Conservation (phyloP, 2,329 filamentous ascomycete species). For the Penicillium sclerotiorum region DNA sequence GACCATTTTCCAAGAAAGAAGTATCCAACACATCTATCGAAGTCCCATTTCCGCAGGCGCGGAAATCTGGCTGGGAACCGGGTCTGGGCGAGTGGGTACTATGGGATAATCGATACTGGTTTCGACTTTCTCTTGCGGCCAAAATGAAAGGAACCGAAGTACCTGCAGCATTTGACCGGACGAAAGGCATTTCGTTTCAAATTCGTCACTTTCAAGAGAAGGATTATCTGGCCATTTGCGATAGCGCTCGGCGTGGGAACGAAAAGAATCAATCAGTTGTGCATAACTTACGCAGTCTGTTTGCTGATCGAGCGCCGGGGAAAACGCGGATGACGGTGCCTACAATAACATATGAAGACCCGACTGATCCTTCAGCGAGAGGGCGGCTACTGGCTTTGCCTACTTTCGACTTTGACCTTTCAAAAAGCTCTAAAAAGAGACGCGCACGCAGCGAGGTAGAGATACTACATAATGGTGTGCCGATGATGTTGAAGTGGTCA, state of each 20-base stretch:
- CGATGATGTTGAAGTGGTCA: slow-evolving; percentile 38
- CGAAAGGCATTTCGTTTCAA: slow-evolving; percentile 26
- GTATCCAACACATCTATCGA: slow-evolving; percentile 24
- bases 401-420: slow-evolving; percentile 31
- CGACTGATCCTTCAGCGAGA: not conserved
- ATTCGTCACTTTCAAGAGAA: slow-evolving; percentile 44
- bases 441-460: too few species aligned
- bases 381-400: slow-evolving; percentile 31
- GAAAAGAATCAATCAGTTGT: slow-evolving; percentile 1
- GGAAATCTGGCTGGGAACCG: not conserved
- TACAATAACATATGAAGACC: slow-evolving; percentile 27
- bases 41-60: slow-evolving; percentile 14
- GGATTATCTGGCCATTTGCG: slow-evolving; percentile 33
- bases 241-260: too few species aligned
- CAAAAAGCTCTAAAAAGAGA: too few species aligned
- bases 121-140: slow-evolving; percentile 46
- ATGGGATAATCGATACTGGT: slow-evolving; percentile 62
- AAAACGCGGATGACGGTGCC: slow-evolving; percentile 48
- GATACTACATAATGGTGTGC: slow-evolving; percentile 5
- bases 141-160: not conserved
- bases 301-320: slow-evolving; percentile 37
- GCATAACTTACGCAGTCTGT: slow-evolving; percentile 11
- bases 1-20: slow-evolving; percentile 37
- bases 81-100: slow-evolving; percentile 39
- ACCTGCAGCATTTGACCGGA: not conserved